Evolutionary conservation across 1,284 basidiomycete species (phyloP).

Genomic region (Puccinia coronata): DNA sequence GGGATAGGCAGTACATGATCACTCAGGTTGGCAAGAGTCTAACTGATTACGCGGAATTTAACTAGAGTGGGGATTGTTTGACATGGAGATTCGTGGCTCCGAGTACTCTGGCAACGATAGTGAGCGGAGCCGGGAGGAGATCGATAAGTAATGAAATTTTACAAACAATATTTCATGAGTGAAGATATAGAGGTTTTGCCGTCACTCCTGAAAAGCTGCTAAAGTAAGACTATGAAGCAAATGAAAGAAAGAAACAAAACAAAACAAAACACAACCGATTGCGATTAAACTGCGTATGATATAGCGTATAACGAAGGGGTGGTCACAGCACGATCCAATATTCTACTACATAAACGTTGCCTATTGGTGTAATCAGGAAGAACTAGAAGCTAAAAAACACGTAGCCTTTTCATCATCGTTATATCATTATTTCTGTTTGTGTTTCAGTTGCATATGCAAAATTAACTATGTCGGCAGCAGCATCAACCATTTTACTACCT

Average conservation of each 20-base stretch:
- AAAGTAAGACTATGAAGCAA: neutral
- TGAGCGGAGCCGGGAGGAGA: neutral
- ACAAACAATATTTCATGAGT: neutral
- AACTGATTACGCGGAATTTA: no score
- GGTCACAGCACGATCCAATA: slow-evolving; percentile 10
- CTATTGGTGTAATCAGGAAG: neutral
- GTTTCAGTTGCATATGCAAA: neutral
- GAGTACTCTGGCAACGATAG: neutral
- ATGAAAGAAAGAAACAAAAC: neutral
- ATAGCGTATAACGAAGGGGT: neutral
- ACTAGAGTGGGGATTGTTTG: neutral
- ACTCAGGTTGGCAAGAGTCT: no score
- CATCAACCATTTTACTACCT: neutral
- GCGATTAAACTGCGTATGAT: slow-evolving; percentile 1
- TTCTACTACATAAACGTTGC: neutral
- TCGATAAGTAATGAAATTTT: neutral
- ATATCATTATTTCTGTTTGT: neutral
- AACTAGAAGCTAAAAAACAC: neutral
- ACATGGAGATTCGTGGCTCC: neutral
- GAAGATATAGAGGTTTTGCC: neutral
- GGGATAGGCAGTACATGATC: no score
- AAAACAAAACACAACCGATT: neutral
- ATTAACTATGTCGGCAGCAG: neutral
- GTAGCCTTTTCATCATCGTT: neutral
- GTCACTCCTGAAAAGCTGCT: neutral